Conservation (phyloP, 176 grass and related monocot genomes). For the Aegilops sharonensis region DNA sequence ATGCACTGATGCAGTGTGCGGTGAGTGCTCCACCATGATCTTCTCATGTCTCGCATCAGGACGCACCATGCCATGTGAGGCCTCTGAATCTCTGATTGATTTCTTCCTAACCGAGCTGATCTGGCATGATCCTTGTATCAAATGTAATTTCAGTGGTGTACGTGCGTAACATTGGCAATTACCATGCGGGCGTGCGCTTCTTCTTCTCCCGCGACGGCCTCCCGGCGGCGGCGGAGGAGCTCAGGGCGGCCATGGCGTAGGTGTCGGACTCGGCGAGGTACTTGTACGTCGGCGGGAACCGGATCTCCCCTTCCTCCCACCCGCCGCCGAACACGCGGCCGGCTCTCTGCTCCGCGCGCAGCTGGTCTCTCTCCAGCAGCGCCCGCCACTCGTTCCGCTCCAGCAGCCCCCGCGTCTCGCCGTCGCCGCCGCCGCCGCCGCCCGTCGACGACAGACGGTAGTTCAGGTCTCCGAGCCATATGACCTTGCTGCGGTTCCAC, state of each 20-base stretch:
- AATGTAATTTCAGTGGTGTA: too few relatives aligned
- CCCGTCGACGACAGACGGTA: constrained; percentile 45
- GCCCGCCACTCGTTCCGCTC: constrained; percentile 60
- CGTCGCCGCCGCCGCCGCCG: neutral
- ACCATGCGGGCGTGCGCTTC: constrained; percentile 79
- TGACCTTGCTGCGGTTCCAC: constrained; percentile 50
- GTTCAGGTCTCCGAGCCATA: constrained; percentile 93
- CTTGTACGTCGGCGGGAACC: constrained; percentile 91
- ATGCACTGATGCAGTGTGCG: neutral
- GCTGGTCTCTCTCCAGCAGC: constrained; percentile 74
- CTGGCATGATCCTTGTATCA: neutral
- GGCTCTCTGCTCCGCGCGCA: constrained; percentile 57
- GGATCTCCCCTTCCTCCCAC: constrained; percentile 82
- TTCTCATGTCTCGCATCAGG: neutral
- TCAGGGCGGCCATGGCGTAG: constrained; percentile 47
- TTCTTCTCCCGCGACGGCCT: constrained; percentile 46
- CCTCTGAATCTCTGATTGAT: neutral
- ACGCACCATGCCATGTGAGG: neutral
- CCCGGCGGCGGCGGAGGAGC: constrained; percentile 19
- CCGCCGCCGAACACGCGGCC: constrained; percentile 72
- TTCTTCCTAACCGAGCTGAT: neutral
- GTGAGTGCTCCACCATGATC: neutral
- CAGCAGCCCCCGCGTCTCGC: constrained; percentile 36
- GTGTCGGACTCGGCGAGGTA: constrained; percentile 72
- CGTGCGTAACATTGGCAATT: too few relatives aligned